Evolutionary conservation across 1,139 yeast species (phyloP).

Genomic region (Geotrichum histeridarum): DNA sequence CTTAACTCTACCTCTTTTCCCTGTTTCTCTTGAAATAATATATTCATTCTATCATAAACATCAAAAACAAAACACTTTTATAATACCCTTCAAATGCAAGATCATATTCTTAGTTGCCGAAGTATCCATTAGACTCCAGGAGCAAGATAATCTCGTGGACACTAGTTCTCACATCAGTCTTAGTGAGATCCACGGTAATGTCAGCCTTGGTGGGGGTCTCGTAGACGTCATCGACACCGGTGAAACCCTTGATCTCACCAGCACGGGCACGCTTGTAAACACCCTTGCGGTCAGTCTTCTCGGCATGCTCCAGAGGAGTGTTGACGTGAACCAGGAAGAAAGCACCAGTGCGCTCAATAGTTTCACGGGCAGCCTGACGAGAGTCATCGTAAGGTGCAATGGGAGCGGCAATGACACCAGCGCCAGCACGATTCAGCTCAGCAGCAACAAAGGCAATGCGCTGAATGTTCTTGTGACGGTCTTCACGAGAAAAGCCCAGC

Average conservation of each 20-base stretch:
- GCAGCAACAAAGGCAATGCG: slow-evolving; percentile 59
- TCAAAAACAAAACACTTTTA: too few species aligned
- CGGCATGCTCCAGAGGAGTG: slow-evolving; percentile 46
- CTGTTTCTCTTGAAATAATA: too few species aligned
- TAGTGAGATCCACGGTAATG: slow-evolving; percentile 48
- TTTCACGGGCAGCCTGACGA: slow-evolving; percentile 39
- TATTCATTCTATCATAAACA: too few species aligned
- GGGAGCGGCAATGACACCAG: slow-evolving; percentile 76
- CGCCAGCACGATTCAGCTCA: slow-evolving; percentile 83
- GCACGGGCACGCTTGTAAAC: slow-evolving; percentile 43
- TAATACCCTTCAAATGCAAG: background rate
- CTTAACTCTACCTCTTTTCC: background rate
- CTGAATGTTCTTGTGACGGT: slow-evolving; percentile 41
- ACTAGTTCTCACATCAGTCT: slow-evolving; percentile 52
- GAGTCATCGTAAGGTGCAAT: slow-evolving; percentile 45
- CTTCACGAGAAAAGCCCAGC: slow-evolving; percentile 41
- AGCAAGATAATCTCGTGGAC: slow-evolving; percentile 66
- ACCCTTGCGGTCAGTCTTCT: slow-evolving; percentile 48
- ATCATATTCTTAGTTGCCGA: slow-evolving; percentile 36
- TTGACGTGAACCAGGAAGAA: slow-evolving; percentile 48
- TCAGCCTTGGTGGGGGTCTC: slow-evolving; percentile 51
- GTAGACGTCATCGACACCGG: slow-evolving; percentile 46
- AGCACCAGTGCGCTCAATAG: slow-evolving; percentile 43
- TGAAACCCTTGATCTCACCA: slow-evolving; percentile 46
- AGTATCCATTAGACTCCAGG: slow-evolving; percentile 78